Conservation (phyloP, 495 filamentous ascomycete species). For the Cairneyella variabilis region DNA sequence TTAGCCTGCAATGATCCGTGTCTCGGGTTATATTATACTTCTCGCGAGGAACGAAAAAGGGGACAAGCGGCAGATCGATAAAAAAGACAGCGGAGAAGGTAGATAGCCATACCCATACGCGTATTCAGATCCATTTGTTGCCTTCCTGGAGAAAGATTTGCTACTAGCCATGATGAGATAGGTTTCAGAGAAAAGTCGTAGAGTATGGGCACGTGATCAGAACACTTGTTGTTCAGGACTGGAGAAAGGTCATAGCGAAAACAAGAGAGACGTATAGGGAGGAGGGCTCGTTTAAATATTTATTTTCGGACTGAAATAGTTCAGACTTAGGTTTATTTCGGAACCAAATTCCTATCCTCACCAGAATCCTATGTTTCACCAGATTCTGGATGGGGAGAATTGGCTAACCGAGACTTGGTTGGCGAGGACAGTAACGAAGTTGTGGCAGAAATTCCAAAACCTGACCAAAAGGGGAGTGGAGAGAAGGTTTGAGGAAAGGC, state of each 20-base stretch:
- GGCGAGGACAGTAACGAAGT: not conserved
- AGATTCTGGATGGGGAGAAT: slow-evolving; percentile 3
- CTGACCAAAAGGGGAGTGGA: not conserved
- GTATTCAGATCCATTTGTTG: slow-evolving; percentile 2
- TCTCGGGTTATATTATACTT: not conserved
- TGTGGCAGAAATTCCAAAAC: not conserved
- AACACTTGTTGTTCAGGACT: not conserved
- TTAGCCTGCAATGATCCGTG: slow-evolving; percentile 3
- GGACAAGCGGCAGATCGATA: not conserved
- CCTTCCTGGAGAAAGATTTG: slow-evolving; percentile 1
- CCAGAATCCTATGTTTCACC: slow-evolving; percentile 2
- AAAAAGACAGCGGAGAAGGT: not conserved
- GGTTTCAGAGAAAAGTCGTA: not conserved
- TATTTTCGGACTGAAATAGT: not conserved
- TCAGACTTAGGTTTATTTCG: not conserved
- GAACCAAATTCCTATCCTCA: not conserved
- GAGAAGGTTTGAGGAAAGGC: not conserved
- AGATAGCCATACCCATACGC: not conserved
- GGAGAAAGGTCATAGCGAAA: not conserved
- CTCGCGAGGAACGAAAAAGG: not conserved
- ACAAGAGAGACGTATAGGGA: slow-evolving; percentile 1
- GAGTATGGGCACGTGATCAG: slow-evolving; percentile 2
- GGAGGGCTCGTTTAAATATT: not conserved
- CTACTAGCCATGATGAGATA: slow-evolving; percentile 5
- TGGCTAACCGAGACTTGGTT: slow-evolving; percentile 2